These are phyloP conservation scores for Beauveria brongniartii DNA, from an alignment of 2,329 filamentous ascomycete genomes.

Conservation along the genomic window DNA sequence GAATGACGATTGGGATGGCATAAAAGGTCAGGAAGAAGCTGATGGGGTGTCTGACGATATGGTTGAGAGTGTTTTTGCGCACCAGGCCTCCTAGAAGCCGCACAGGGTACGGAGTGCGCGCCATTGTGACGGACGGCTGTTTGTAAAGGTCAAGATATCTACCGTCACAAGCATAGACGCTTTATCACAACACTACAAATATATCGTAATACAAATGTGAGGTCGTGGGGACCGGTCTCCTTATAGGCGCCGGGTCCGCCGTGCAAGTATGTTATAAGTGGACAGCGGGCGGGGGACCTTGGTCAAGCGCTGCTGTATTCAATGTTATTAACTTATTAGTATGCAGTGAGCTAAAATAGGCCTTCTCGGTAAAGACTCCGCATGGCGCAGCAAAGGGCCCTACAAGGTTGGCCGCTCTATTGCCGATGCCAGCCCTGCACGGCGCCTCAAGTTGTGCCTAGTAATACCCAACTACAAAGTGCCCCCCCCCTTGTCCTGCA, in stretches of 20 bases:
- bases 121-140: not conserved
- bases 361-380: not conserved
- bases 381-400: not conserved
- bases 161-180: not conserved
- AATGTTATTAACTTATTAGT: too few species aligned
- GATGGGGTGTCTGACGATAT: slow-evolving; percentile 16
- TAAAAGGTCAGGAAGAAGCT: slow-evolving; percentile 20
- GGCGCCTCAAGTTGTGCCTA: not conserved
- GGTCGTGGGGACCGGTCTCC: not conserved
- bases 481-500: not conserved
- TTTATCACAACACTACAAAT: not conserved
- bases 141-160: not conserved
- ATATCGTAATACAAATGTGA: not conserved
- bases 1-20: slow-evolving; percentile 21
- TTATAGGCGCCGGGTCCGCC: not conserved
- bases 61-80: slow-evolving; percentile 19
- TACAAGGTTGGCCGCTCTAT: not conserved
- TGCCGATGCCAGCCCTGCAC: not conserved
- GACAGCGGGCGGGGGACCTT: not conserved
- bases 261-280: not conserved
- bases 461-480: too few species aligned
- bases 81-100: slow-evolving; percentile 13
- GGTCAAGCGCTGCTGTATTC: not conserved
- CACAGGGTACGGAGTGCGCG: not conserved
- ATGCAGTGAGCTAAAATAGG: not conserved